A percentile compares a stretch with the other conserved stretches of the same genome.
Evolutionary conservation across 2,329 filamentous ascomycete species (phyloP).

Genomic region (Ascochyta pisi): DNA sequence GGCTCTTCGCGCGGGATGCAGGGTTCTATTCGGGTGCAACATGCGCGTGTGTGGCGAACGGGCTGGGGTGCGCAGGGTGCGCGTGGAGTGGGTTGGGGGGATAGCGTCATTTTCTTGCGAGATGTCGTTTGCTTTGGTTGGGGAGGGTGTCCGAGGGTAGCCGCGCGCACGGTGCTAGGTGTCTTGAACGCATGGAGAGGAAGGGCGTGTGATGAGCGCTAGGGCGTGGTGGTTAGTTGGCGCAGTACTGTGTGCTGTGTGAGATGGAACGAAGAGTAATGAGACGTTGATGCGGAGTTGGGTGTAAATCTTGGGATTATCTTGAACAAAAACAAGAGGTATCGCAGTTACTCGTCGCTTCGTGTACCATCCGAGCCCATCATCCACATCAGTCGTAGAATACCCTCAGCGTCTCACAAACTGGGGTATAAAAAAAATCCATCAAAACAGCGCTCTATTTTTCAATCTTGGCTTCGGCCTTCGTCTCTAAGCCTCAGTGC

Average conservation of each 20-base stretch:
- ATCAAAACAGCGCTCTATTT: slow-evolving; percentile 2
- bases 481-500: slow-evolving; percentile 40
- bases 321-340: slow-evolving; percentile 13
- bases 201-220: background rate
- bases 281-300: background rate
- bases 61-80: background rate
- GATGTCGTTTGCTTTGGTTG: background rate
- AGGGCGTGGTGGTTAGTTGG: background rate
- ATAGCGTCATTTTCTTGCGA: slow-evolving; percentile 10
- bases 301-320: slow-evolving; percentile 6
- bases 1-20: slow-evolving; percentile 1
- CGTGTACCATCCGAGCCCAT: slow-evolving; percentile 1
- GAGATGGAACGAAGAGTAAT: background rate
- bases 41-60: background rate
- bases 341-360: slow-evolving; percentile 4
- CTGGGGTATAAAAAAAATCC: slow-evolving; percentile 1
- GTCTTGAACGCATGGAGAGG: background rate
- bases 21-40: background rate
- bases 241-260: no score
- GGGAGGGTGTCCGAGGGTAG: background rate
- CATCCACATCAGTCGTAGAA: background rate
- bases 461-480: slow-evolving; percentile 42
- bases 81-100: background rate
- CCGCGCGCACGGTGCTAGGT: background rate
- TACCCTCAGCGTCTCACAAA: background rate